Percentiles rank a stretch among this genome's conserved stretches.
phyloP scores from a whole-genome alignment of 768 basidiomycete species.

The Arthromyces matolae region DNA sequence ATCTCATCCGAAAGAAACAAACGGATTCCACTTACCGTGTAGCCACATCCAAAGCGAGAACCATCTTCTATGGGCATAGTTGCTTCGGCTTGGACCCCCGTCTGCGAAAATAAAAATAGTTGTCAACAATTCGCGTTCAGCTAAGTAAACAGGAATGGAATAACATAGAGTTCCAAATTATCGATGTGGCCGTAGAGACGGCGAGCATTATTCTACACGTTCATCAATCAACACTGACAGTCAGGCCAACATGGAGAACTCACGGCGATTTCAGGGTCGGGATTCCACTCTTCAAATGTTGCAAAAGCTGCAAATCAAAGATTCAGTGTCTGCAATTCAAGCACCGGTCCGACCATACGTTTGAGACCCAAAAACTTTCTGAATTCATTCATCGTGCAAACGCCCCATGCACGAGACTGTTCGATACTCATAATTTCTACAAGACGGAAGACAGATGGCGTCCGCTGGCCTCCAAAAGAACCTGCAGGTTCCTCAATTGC shows the following conservation, averaged over 20 bases:
- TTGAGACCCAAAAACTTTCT: background rate
- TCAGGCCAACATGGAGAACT: conserved; percentile 3
- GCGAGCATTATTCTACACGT: conserved; percentile 21
- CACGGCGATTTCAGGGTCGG: conserved; percentile 41
- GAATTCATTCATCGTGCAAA: too few species aligned
- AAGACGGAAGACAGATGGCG: too few species aligned
- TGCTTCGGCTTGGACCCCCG: conserved; percentile 30
- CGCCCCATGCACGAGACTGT: too few species aligned
- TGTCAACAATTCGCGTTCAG: background rate
- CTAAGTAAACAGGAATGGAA: background rate
- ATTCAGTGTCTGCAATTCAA: background rate
- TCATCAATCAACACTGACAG: background rate
- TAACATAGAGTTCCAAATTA: conserved; percentile 32
- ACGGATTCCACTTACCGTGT: conserved; percentile 18
- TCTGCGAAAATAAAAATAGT: too few species aligned
- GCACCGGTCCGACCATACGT: background rate
- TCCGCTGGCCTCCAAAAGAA: too few species aligned
- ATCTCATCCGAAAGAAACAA: background rate
- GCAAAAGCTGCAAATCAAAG: conserved; percentile 28
- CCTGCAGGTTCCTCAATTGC: too few species aligned
- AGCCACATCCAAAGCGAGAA: conserved; percentile 26
- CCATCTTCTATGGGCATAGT: conserved; percentile 28
- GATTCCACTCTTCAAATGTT: conserved; percentile 54
- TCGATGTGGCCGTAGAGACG: conserved; percentile 30
- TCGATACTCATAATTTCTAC: too few species aligned